A percentile compares a stretch with the other conserved stretches of the same genome.
Evolutionary conservation across 129 eudicot genomes (phyloP).

Genomic region (Helianthus annuus): DNA sequence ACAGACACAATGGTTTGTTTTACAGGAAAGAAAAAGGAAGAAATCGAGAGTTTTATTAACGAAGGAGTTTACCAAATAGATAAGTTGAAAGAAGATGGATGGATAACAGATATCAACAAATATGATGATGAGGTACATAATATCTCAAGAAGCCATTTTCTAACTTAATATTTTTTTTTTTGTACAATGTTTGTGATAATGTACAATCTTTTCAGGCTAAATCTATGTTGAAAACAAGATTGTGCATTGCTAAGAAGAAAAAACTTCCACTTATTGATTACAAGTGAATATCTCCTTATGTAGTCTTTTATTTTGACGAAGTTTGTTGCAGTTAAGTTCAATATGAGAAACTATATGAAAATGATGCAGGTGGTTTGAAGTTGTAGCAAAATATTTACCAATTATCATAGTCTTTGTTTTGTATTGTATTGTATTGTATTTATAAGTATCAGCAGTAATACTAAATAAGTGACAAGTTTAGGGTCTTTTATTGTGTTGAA

Average conservation of each 20-base stretch:
- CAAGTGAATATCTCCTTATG: too few relatives aligned
- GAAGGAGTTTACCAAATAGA: constrained; percentile 69
- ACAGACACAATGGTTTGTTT: background rate
- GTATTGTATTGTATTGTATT: background rate
- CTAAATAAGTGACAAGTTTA: background rate
- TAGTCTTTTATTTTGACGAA: too few relatives aligned
- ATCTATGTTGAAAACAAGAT: too few relatives aligned
- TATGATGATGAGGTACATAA: too few relatives aligned
- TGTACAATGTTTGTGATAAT: too few relatives aligned
- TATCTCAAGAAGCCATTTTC: too few relatives aligned
- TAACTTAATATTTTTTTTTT: too few relatives aligned
- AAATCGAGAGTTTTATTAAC: constrained; percentile 71
- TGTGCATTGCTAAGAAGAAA: too few relatives aligned
- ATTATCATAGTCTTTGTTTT: background rate
- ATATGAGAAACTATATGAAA: background rate
- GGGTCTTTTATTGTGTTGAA: background rate
- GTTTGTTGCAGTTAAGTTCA: too few relatives aligned
- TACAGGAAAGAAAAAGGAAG: constrained; percentile 58
- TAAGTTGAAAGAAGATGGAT: too few relatives aligned
- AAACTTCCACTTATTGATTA: background rate
- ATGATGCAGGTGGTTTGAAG: background rate
- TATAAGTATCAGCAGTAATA: background rate
- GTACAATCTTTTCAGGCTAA: too few relatives aligned
- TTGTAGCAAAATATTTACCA: constrained; percentile 13
- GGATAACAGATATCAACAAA: too few relatives aligned